Base-by-base conservation (phyloP, 2,329 filamentous ascomycete genomes). In the Hypoxylon rubiginosum region DNA sequence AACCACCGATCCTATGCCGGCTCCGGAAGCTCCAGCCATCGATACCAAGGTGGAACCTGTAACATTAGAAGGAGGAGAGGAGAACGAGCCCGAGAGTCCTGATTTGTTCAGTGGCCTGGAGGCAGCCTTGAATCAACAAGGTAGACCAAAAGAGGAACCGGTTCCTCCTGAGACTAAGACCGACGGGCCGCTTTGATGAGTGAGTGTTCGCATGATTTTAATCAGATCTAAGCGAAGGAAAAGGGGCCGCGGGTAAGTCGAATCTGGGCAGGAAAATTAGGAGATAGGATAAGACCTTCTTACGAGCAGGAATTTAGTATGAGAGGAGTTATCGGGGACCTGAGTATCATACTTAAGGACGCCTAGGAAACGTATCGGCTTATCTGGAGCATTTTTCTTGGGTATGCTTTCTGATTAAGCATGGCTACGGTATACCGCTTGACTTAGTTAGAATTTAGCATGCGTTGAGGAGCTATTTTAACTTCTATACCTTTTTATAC, bases 31-130 rank as follows among this genome's bases (percentile, higher is more conserved):
- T n/a, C n/a, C 39, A 17, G 13, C 39, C 39, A 30, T 58, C 15
- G 67, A 64, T 34, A 51, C 70, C 9, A 63, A 64, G 30, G 59
- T 65, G 4, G 68, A 67, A 19, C 26, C 62, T 24, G 30, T 68
- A 10, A 68, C 70, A 13, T 46, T 71, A 3, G 72, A 75, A 1
- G 67, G 66, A 5, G 65, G 68, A 15, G 71, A 72, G 13, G 75
- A 78, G 9, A 76, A 77, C 17, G 76, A 76, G 32, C 73, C 78
- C 1, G 78, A 80, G 13, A 80, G 81, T 26, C 77, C 80, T 7
- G 82, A 85, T 70, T 59, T 84, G 36, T 78, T 84, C 21, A 80
- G 79, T n/a, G 81, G 78, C n/a, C 72, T 84, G 1, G 80, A 84
- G 69, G 78, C 81, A 1, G 82, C 82, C 34, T 76, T 84, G 36